A percentile compares a stretch with the other conserved stretches of the same genome.
Conservation (phyloP, 306 rosid genomes). For the Pachyrhizus erosus region DNA sequence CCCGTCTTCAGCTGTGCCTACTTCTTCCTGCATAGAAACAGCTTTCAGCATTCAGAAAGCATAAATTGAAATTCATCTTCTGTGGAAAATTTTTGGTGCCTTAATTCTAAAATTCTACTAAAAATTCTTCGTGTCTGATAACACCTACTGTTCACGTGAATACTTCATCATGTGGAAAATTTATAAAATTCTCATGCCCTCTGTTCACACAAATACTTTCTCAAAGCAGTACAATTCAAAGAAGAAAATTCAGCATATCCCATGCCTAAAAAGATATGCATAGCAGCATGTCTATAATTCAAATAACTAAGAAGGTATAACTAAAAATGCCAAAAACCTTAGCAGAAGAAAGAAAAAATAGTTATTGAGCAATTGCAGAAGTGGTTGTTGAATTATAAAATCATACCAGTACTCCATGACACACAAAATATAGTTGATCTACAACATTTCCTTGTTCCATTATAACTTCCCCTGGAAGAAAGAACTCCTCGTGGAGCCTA, state of each 20-base stretch:
- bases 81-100: not conserved
- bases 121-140: slow-evolving; percentile 16
- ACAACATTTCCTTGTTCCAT: slow-evolving; percentile 90
- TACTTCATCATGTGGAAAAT: slow-evolving; percentile 20
- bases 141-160: slow-evolving; percentile 2
- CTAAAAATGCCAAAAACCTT: slow-evolving; percentile 10
- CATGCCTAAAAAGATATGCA: slow-evolving; percentile 9
- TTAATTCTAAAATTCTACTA: slow-evolving; percentile 13
- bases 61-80: slow-evolving; percentile 10
- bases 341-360: not conserved
- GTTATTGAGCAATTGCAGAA: slow-evolving; percentile 30
- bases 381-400: slow-evolving; percentile 29
- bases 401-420: slow-evolving; percentile 87
- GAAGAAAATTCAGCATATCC: slow-evolving; percentile 2
- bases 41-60: slow-evolving; percentile 20
- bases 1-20: slow-evolving; percentile 77
- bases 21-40: slow-evolving; percentile 70
- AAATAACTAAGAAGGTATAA: slow-evolving; percentile 28
- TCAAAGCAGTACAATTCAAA: not conserved
- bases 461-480: slow-evolving; percentile 93
- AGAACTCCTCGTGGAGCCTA: slow-evolving; percentile 91
- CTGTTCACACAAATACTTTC: slow-evolving; percentile 15
- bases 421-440: slow-evolving; percentile 95
- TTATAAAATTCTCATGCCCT: not conserved
- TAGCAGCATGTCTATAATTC: not conserved